These are phyloP conservation scores for Acmispon strigosus DNA, from an alignment of 306 rosid genomes.

Conservation along the genomic window DNA sequence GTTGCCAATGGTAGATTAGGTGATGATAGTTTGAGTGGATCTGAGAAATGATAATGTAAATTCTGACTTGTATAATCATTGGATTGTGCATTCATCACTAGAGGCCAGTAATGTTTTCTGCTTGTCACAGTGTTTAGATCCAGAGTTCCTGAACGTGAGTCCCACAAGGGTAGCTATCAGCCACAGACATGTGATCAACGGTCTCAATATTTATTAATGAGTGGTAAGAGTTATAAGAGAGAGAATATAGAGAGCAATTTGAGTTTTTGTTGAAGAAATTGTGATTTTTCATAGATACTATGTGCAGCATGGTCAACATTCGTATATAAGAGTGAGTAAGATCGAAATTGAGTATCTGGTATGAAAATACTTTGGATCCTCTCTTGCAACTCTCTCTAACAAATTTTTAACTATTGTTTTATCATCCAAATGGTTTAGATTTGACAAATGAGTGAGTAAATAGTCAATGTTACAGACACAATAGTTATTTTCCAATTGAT, in stretches of 20 bases:
- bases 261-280: not conserved
- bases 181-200: slow-evolving; percentile 31
- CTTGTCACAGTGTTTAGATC: slow-evolving; percentile 25
- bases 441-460: too few species aligned
- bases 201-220: not conserved
- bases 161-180: slow-evolving; percentile 34
- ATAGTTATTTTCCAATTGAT: too few species aligned
- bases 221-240: not conserved
- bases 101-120: slow-evolving; percentile 4
- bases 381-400: too few species aligned
- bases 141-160: slow-evolving; percentile 36
- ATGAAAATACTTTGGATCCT: too few species aligned
- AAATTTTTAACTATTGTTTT: too few species aligned
- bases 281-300: too few species aligned
- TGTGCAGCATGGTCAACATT: too few species aligned
- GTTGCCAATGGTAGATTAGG: slow-evolving; percentile 44
- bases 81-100: slow-evolving; percentile 26
- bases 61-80: slow-evolving; percentile 59
- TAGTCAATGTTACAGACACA: too few species aligned
- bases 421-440: too few species aligned
- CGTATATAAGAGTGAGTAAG: too few species aligned
- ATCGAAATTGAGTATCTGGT: too few species aligned
- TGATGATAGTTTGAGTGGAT: slow-evolving; percentile 42
- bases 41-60: slow-evolving; percentile 64
- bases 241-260: not conserved